These are phyloP conservation scores for Pseudogymnoascus sp. DNA, from an alignment of 2,329 filamentous ascomycete species.

Conservation along the genomic window DNA sequence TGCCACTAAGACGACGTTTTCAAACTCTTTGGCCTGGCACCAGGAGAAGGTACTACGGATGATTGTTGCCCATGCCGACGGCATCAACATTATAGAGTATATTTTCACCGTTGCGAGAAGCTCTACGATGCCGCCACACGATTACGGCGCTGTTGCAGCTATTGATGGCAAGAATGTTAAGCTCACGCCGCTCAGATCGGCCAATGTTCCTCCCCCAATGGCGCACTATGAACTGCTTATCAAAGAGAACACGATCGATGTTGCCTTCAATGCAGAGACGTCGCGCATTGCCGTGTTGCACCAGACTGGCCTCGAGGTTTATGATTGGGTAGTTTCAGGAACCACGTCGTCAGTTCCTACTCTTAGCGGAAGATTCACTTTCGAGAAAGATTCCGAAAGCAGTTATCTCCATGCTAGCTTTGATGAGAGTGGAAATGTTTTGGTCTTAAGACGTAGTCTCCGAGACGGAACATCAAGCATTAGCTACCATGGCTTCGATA, in stretches of 20 bases:
- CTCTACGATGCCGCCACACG: slow-evolving; percentile 60
- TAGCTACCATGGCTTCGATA: slow-evolving; percentile 22
- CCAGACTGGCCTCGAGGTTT: slow-evolving; percentile 57
- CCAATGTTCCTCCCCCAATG: slow-evolving; percentile 91
- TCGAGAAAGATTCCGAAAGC: slow-evolving; percentile 26
- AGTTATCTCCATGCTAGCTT: background rate
- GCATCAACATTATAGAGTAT: slow-evolving; percentile 56
- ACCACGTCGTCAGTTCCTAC: slow-evolving; percentile 41
- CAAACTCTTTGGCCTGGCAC: slow-evolving; percentile 57
- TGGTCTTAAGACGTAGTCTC: background rate
- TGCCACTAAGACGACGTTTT: slow-evolving; percentile 29
- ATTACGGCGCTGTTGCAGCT: slow-evolving; percentile 72
- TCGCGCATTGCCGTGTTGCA: slow-evolving; percentile 66
- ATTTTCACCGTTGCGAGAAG: slow-evolving; percentile 62
- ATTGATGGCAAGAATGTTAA: slow-evolving; percentile 76
- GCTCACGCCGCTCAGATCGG: slow-evolving; percentile 73
- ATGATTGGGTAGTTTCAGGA: slow-evolving; percentile 58
- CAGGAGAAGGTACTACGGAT: slow-evolving; percentile 72
- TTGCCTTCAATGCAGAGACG: slow-evolving; percentile 61
- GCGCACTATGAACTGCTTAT: slow-evolving; percentile 65
- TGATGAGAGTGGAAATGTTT: background rate
- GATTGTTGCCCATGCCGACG: slow-evolving; percentile 42
- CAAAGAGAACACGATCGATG: slow-evolving; percentile 59
- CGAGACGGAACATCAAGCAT: slow-evolving; percentile 13
- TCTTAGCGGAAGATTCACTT: slow-evolving; percentile 34